Conservation (phyloP, 1,284 basidiomycete genomes). For the Papiliotrema fonsecae region DNA sequence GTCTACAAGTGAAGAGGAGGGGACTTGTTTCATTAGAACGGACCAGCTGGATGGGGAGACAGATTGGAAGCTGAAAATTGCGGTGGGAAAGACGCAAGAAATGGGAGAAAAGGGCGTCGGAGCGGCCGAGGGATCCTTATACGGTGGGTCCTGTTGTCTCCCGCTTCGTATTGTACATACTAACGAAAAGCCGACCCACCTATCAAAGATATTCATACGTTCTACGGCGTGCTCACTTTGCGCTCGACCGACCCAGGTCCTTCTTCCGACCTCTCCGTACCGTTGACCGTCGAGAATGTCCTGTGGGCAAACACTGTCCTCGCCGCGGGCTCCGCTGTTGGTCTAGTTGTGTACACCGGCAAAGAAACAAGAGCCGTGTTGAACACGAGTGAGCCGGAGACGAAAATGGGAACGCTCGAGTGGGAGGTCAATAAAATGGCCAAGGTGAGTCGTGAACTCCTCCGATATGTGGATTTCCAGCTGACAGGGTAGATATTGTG, state of each 20-base stretch:
- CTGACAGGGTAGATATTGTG: slow-evolving; percentile 70
- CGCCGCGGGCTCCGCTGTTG: slow-evolving; percentile 88
- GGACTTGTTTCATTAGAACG: slow-evolving; percentile 95
- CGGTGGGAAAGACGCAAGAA: slow-evolving; percentile 77
- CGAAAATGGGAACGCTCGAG: slow-evolving; percentile 89
- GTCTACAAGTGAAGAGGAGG: slow-evolving; percentile 69
- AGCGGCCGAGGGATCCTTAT: slow-evolving; percentile 73
- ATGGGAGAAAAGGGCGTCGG: slow-evolving; percentile 65
- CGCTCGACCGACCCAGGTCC: slow-evolving; percentile 53
- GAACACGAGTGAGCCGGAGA: slow-evolving; percentile 96
- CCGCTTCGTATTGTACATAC: background rate
- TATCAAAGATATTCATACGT: slow-evolving; percentile 94
- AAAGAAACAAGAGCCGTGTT: slow-evolving; percentile 95
- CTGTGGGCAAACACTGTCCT: slow-evolving; percentile 98
- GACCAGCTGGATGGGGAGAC: slow-evolving; percentile 99
- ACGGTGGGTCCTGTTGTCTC: slow-evolving; percentile 55
- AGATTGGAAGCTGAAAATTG: slow-evolving; percentile 95
- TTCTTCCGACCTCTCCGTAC: slow-evolving; percentile 61
- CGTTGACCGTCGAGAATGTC: slow-evolving; percentile 86
- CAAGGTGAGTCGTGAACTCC: slow-evolving; percentile 58
- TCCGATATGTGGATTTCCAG: background rate
- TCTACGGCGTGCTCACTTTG: slow-evolving; percentile 86
- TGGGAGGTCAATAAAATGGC: slow-evolving; percentile 92
- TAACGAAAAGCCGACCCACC: slow-evolving; percentile 74
- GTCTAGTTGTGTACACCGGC: slow-evolving; percentile 91